Conservation (phyloP, 106 monocot genomes). For the Ottelia alismoides region DNA sequence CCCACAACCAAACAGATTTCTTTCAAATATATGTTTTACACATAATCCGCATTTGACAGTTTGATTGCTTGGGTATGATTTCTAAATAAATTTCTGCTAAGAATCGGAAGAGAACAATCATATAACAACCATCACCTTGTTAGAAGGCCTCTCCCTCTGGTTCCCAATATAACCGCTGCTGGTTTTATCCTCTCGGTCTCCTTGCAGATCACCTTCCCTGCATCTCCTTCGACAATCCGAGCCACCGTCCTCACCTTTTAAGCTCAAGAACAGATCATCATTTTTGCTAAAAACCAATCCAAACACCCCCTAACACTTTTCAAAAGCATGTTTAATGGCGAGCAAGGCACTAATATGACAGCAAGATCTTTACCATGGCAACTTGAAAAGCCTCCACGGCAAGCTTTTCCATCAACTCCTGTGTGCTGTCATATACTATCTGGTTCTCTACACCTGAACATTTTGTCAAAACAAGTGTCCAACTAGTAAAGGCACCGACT, state of each 20-base stretch:
- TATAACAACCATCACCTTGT: conserved; percentile 25
- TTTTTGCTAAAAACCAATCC: too few species aligned
- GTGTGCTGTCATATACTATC: conserved; percentile 51
- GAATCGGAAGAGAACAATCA: background rate
- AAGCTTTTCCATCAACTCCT: conserved; percentile 50
- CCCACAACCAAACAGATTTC: background rate
- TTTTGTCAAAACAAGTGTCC: too few species aligned
- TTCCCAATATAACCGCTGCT: conserved; percentile 77
- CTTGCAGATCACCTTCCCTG: conserved; percentile 73
- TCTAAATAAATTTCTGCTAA: too few species aligned
- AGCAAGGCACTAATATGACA: too few species aligned
- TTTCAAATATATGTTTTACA: too few species aligned
- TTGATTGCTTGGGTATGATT: too few species aligned
- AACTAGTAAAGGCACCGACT: too few species aligned
- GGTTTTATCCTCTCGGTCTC: conserved; percentile 70
- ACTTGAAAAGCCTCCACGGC: conserved; percentile 50
- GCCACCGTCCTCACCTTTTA: conserved; percentile 49
- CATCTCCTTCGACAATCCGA: conserved; percentile 75
- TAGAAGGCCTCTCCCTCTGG: conserved; percentile 59
- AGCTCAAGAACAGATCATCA: too few species aligned
- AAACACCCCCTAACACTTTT: too few species aligned
- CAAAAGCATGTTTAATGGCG: too few species aligned
- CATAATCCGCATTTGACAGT: too few species aligned
- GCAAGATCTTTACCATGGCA: conserved; percentile 40
- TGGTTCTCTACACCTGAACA: conserved; percentile 54